Base-by-base conservation (phyloP, 768 basidiomycete species). In the Mycena latifolia region DNA sequence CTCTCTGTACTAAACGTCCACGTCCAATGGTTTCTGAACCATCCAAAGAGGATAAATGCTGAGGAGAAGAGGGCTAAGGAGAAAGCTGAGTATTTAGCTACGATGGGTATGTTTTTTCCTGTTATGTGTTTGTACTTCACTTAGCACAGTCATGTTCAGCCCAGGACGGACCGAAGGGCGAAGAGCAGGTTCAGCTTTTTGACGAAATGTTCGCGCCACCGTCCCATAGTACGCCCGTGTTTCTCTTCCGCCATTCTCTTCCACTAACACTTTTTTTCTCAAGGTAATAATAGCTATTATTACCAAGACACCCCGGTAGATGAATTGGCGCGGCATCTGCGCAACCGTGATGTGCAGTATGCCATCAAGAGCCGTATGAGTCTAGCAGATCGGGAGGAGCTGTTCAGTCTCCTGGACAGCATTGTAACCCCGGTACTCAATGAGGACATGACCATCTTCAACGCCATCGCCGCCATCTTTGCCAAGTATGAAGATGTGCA, bases 241-340 rank as follows among this genome's bases (percentile, higher is more conserved):
- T 41, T 47, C 15, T 5, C 14, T 28, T 9, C 22, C 24, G 5
- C 15, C 5, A 27, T 31, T 2, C 43, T 46, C 22, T 25, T 1
- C 17, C 39, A 39, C 22, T 58, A 25, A 46, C 33, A 7, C 8
- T 35, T 35, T 24, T 20, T 20, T 31, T 20, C 27, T 2, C 20
- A 29, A 69, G 69, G 66, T 10, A 70, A 70, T 27, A 66, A 60
- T n/a, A n/a, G 17, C 29, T 70, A 70, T 24, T 70, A 70, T 35
- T 50, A 43, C 46, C 51, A 63, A 41, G 54, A 63, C 31, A 70
- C 69, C 17, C 69, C 69, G 12, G 41, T 63, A 18, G 69, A 70
- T 25, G 69, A 70, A 37, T 35, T 70, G 41, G 58, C 41, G 2
- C 10, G n/a, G 12, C 69, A 70, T 25, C 46, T 70, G 27, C 55